phyloP scores from a whole-genome alignment of 306 rosid genomes.

The Hippophae gyantsensis region DNA sequence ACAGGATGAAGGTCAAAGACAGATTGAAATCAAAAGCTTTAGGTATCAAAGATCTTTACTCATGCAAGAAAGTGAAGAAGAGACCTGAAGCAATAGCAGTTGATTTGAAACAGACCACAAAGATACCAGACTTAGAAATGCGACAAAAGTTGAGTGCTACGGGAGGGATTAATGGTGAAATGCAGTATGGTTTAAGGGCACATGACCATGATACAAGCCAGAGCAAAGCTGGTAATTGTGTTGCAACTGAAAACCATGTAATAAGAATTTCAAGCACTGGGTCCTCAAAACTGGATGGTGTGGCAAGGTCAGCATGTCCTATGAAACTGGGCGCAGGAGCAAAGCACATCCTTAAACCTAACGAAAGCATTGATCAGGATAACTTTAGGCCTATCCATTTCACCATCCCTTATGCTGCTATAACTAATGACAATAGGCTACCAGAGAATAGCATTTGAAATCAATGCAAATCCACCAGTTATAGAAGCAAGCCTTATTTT shows the following conservation, averaged over 20 bases:
- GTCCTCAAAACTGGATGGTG: conserved; percentile 30
- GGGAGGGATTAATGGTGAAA: conserved; percentile 25
- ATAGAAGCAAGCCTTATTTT: conserved; percentile 39
- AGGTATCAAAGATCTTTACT: conserved; percentile 35
- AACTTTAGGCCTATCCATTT: conserved; percentile 33
- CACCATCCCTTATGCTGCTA: conserved; percentile 36
- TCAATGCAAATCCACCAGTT: conserved; percentile 57
- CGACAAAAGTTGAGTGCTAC: conserved; percentile 17
- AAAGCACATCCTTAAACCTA: conserved; percentile 70
- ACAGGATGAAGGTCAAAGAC: conserved; percentile 30
- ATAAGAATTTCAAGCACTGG: conserved; percentile 25
- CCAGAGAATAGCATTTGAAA: conserved; percentile 43
- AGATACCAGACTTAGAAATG: conserved; percentile 29
- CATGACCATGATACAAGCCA: conserved; percentile 24
- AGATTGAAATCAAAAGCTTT: conserved; percentile 40
- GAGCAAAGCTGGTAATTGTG: conserved; percentile 21
- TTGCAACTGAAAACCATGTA: conserved; percentile 12
- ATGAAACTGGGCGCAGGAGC: conserved; percentile 65
- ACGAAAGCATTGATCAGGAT: conserved; percentile 40
- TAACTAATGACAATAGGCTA: conserved; percentile 38
- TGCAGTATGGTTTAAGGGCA: conserved; percentile 23
- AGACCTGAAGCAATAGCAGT: conserved; percentile 27
- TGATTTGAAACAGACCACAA: conserved; percentile 37
- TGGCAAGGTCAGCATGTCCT: conserved; percentile 61
- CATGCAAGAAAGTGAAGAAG: conserved; percentile 45